phyloP scores from a whole-genome alignment of 805 yeast species.

The Candida insectalens region DNA sequence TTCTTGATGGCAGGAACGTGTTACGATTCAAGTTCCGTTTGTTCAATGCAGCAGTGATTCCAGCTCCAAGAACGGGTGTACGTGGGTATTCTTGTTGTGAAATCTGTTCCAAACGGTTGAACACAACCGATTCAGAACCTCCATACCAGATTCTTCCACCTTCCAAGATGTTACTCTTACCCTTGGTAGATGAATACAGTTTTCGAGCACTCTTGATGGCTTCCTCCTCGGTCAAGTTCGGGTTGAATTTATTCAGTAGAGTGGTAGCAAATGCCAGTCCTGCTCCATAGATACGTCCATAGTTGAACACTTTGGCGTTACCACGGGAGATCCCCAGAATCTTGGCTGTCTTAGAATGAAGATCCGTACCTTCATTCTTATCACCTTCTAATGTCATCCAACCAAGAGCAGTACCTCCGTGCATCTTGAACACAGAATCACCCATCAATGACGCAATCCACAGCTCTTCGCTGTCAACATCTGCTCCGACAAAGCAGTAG shows the following conservation, averaged over 20 bases:
- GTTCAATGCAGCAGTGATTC: constrained; percentile 78
- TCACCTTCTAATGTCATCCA: constrained; percentile 99
- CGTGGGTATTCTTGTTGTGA: constrained; percentile 74
- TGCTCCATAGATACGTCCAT: constrained; percentile 97
- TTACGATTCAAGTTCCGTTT: constrained; percentile 53
- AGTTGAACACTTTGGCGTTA: constrained; percentile 92
- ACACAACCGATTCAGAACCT: constrained; percentile 88
- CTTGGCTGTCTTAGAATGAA: constrained; percentile 88
- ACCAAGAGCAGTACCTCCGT: constrained; percentile 94
- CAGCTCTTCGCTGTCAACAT: constrained; percentile 94
- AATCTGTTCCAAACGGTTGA: constrained; percentile 78
- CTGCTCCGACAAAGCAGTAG: constrained; percentile 93
- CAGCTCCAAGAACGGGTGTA: constrained; percentile 91
- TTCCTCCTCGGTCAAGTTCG: constrained; percentile 52
- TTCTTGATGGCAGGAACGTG: constrained; percentile 76
- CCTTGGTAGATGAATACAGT: constrained; percentile 79
- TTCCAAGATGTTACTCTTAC: constrained; percentile 27
- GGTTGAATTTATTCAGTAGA: constrained; percentile 76
- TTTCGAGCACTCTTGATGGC: constrained; percentile 56
- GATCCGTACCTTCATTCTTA: constrained; percentile 82
- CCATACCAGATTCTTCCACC: constrained; percentile 52
- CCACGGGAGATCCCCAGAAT: constrained; percentile 83
- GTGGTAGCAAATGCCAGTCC: constrained; percentile 85
- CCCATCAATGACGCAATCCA: constrained; percentile 98
- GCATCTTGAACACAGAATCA: constrained; percentile 78